phyloP scores from a whole-genome alignment of 345 rosid genomes.

The Boechera divaricarpa region DNA sequence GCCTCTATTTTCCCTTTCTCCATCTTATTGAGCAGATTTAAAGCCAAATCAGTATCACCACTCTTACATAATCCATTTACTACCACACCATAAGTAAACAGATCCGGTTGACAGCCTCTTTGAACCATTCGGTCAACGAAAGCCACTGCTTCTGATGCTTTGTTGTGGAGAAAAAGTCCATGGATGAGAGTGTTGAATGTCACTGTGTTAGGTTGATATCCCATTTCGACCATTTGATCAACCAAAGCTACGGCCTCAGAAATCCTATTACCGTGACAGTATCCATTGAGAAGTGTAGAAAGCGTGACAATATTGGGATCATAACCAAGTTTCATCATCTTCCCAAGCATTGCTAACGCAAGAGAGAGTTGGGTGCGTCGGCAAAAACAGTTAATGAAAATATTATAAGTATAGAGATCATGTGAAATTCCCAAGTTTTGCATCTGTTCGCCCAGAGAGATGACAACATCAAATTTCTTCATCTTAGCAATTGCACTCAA shows the following conservation, averaged over 20 bases:
- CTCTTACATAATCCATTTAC: neutral
- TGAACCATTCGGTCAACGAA: neutral
- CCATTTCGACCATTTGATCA: neutral
- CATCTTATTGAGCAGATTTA: neutral
- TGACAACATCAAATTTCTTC: too few relatives aligned
- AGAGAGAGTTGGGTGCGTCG: too few relatives aligned
- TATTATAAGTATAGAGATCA: too few relatives aligned
- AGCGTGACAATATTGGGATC: neutral
- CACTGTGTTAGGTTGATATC: neutral
- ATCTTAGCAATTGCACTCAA: too few relatives aligned
- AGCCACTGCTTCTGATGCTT: neutral
- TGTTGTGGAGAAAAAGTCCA: neutral
- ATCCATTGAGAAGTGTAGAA: neutral
- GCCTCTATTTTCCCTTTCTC: neutral
- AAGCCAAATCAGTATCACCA: neutral
- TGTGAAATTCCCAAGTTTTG: too few relatives aligned
- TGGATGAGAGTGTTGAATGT: neutral
- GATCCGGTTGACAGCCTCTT: neutral
- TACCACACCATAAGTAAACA: neutral
- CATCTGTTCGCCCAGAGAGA: too few relatives aligned
- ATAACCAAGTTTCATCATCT: neutral
- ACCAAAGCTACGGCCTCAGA: neutral
- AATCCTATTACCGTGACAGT: neutral
- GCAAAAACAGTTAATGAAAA: too few relatives aligned
- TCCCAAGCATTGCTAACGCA: neutral